Evolutionary conservation across 306 rosid species (phyloP), one percentile per base, ranked within the genome.

Genomic region (Cotoneaster glaucophyllus): DNA sequence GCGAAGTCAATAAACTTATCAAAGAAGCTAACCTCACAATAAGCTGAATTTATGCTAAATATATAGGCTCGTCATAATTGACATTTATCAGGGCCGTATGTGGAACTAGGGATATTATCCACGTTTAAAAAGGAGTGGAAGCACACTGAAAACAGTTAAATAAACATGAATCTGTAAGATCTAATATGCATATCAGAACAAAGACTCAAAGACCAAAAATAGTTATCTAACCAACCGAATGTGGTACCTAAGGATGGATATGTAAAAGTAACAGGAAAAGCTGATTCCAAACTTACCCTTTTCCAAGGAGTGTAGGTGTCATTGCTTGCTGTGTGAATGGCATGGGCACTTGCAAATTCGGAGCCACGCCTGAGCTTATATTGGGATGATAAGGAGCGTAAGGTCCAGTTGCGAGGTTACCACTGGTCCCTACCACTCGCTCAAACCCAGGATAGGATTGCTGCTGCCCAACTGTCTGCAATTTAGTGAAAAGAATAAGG

Each of bases 251-350:
- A 39, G 39, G 25, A 79, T 43, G 69, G 63, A 45, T 41, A 59
- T 25, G 65, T 69, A 24, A 74, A 79, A 81, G 65, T 69, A 24
- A 74, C 78, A 81, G 73, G 79, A 73, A 70, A 48, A 69, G 26
- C 56, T 28, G 45, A 75, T 28, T 67, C 59, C 52, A 41, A 74
- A 74, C 25, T 84, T 86, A 95, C 99, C 99, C 97, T 86, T 92
- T 90, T 72, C 97, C 99, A 45, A 92, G 85, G 74, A 95, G 88
- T 41, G 93, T 64, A 17, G 90, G 86, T 62, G 89, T 32, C 41
- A 88, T 71, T 44, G 86, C 82, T 65, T 85, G 97, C 54, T 85
- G 92, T 32, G 92, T 83, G 84, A 86, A 85, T 39, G 84, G 75
- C 75, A 84, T 54, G 19, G 86, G 81, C 71, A 83, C 67, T 81